Percentiles rank a stretch among this genome's conserved stretches.
Evolutionary conservation across 2,329 filamentous ascomycete species (phyloP).

Genomic region (Trichoderma afroharzianum): DNA sequence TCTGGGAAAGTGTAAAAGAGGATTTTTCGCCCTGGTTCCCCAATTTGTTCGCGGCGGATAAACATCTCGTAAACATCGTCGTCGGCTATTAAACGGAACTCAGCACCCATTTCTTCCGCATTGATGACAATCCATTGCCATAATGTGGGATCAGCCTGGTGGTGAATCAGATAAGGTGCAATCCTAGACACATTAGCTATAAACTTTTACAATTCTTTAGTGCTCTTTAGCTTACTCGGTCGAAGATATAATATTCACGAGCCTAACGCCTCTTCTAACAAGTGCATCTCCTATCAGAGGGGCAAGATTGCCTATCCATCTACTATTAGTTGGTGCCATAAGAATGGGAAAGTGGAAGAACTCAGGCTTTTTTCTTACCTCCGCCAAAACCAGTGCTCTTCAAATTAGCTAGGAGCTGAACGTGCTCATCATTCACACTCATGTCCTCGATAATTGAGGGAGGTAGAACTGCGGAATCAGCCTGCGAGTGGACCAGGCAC

Average conservation of each 20-base stretch:
- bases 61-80: slow-evolving; percentile 31
- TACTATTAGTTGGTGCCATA: not conserved
- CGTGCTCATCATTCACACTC: slow-evolving; percentile 30
- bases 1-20: slow-evolving; percentile 38
- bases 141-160: slow-evolving; percentile 30
- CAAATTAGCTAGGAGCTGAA: slow-evolving; percentile 32
- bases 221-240: slow-evolving; percentile 37
- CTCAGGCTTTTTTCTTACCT: slow-evolving; percentile 25
- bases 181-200: slow-evolving; percentile 26
- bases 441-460: slow-evolving; percentile 44
- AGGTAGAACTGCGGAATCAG: slow-evolving; percentile 31
- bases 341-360: not conserved
- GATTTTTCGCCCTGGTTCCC: slow-evolving; percentile 33
- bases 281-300: slow-evolving; percentile 37
- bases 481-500: slow-evolving; percentile 27
- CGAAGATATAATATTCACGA: slow-evolving; percentile 39
- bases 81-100: slow-evolving; percentile 32
- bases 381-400: slow-evolving; percentile 36
- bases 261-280: slow-evolving; percentile 31
- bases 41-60: slow-evolving; percentile 34
- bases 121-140: slow-evolving; percentile 45
- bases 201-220: not conserved
- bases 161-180: slow-evolving; percentile 33
- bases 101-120: slow-evolving; percentile 38
- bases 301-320: slow-evolving; percentile 33